Base-by-base conservation (phyloP, 106 monocot species). In the Dioscorea zingiberensis region DNA sequence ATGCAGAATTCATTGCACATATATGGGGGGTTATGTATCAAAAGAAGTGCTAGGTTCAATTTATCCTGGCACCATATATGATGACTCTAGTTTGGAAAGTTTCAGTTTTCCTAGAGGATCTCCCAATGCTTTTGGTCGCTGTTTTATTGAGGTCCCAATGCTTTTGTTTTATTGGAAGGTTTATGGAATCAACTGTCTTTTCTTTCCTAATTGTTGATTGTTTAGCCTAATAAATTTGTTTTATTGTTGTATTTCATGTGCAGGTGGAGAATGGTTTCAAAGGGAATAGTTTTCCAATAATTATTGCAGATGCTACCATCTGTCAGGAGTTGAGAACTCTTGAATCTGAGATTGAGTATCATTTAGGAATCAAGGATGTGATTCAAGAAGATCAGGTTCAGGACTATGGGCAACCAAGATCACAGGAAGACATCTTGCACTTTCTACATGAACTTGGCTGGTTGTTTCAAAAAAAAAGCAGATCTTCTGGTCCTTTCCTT, bases 251-350 rank as follows among this genome's bases (percentile, higher is more conserved):
- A 23, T 73, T 25, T 13, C n/a, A 45, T 30, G 18, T 78, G 48
- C 72, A 99, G 98, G 93, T 99, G 54, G 98, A 99, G 28, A 99
- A 93, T 78, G 93, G 86, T 60, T 99, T 99, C 70, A 93, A 84
- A 76, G 98, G 98, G 54, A 93, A 99, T 65, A 76, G 82, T 59
- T 99, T 93, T 79, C 98, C 98, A n/a, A 44, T 93, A 69, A 84
- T 99, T 60, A 73, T 99, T 54, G 93, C 98, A 21, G 73, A 84
- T 71, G 68, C 84, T 58, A 69, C 57, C 25, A 83, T 93, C 49
- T 99, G 98, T 69, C 69, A 76, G 69, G 98, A 99, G 65, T 72
- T 99, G 54, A 82, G 89, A 73, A 45, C 48, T 44, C 93, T 99
- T 73, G 98, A 99, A 64, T 48, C 72, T 25, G 93, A 87, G 62